These are phyloP conservation scores for Rhododendron henanense DNA, from an alignment of 148 eudicot species.

Conservation along the genomic window DNA sequence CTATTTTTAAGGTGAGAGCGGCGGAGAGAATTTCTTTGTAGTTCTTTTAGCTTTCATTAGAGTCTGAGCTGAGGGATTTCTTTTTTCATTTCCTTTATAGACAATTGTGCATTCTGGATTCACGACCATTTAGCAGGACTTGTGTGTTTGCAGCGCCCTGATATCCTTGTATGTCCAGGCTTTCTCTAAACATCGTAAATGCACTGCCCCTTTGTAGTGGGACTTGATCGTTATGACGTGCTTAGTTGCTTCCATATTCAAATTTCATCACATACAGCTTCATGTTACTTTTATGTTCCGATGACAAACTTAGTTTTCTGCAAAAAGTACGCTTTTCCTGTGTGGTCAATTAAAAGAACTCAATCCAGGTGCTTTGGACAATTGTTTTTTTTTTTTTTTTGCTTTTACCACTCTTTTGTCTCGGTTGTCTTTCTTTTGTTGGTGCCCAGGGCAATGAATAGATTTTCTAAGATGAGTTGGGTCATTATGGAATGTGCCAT, in stretches of 20 bases:
- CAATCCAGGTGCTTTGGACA: background rate
- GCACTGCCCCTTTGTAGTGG: background rate
- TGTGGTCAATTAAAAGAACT: background rate
- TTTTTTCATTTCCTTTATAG: background rate
- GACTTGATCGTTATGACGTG: background rate
- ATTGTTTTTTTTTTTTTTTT: background rate
- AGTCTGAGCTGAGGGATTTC: background rate
- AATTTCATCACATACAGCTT: background rate
- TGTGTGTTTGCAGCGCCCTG: background rate
- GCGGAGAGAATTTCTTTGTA: background rate
- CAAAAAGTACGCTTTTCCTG: background rate
- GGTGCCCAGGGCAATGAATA: background rate
- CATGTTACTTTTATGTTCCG: background rate
- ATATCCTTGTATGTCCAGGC: background rate
- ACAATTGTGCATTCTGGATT: background rate
- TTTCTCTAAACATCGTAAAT: background rate
- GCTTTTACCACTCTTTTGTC: background rate
- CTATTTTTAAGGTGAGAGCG: background rate
- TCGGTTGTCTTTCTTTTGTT: background rate
- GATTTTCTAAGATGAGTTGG: background rate
- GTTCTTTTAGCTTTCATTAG: background rate
- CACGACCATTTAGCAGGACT: background rate
- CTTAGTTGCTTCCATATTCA: background rate
- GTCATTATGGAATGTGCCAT: background rate
- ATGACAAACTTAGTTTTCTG: background rate